A percentile compares a stretch with the other conserved stretches of the same genome.
These are phyloP conservation scores for Candida silvicultrix DNA, from an alignment of 805 yeast species.

Conservation along the genomic window DNA sequence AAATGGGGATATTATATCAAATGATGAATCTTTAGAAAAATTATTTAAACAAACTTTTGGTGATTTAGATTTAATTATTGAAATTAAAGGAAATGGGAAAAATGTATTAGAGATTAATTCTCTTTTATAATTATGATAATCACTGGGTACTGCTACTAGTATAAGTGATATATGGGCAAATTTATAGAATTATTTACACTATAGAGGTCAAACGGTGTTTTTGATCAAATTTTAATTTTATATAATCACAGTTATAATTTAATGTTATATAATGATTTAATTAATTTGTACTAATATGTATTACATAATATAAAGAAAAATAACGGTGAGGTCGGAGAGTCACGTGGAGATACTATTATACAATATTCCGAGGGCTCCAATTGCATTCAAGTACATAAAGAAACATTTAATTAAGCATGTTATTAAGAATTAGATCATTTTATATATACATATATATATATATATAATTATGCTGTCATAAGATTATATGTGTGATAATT, in stretches of 20 bases:
- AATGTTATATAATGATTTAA: too few species aligned
- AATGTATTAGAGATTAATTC: neutral
- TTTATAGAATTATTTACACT: neutral
- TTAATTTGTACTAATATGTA: too few species aligned
- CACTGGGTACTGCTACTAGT: too few species aligned
- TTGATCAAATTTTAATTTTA: neutral
- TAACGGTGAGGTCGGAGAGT: too few species aligned
- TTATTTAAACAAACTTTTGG: neutral
- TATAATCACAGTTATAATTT: too few species aligned
- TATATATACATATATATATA: too few species aligned
- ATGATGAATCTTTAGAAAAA: slow-evolving; percentile 10
- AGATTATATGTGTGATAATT: too few species aligned
- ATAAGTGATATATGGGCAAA: neutral
- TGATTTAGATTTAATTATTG: neutral
- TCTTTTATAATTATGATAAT: neutral
- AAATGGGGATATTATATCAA: slow-evolving; percentile 10
- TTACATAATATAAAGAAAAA: too few species aligned
- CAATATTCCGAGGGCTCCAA: too few species aligned
- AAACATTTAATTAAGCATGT: neutral
- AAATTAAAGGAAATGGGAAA: neutral
- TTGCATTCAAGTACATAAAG: too few species aligned
- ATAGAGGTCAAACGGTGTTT: neutral
- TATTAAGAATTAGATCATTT: neutral
- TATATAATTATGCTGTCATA: too few species aligned
- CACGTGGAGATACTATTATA: too few species aligned